Evolutionary conservation across 1,139 yeast species (phyloP).

Genomic region (Candida sanyaensis): DNA sequence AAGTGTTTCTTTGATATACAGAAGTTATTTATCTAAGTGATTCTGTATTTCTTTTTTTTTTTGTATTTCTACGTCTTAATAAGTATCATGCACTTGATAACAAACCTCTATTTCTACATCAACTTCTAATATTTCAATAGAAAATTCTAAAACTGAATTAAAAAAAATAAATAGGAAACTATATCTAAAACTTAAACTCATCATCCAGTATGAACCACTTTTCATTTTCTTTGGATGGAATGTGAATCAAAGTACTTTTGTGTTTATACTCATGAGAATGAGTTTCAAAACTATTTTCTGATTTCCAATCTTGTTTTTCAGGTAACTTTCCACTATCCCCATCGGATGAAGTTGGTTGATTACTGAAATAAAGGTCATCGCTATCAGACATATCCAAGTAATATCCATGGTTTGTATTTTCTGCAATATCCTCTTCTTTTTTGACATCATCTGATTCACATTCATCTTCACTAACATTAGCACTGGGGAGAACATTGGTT

Average conservation of each 20-base stretch:
- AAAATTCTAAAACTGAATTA: not conserved
- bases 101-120: too few species aligned
- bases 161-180: not conserved
- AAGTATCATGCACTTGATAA: not conserved
- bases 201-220: not conserved
- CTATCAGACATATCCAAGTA: not conserved
- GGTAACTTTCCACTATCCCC: not conserved
- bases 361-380: conserved; percentile 1
- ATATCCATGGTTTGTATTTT: not conserved
- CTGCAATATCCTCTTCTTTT: not conserved
- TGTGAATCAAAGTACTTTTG: not conserved
- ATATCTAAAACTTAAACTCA: not conserved
- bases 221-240: not conserved
- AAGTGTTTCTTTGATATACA: too few species aligned
- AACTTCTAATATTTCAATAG: not conserved
- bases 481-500: conserved; percentile 24
- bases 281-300: not conserved
- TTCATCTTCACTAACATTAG: conserved; percentile 2
- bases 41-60: not conserved
- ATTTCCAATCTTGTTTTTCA: not conserved
- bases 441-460: not conserved
- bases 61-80: not conserved
- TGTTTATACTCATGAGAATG: not conserved
- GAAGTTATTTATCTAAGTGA: not conserved
- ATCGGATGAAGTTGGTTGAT: not conserved